These are phyloP conservation scores for Trichopus zeylanicus DNA, from an alignment of 116 monocot genomes.

Conservation along the genomic window DNA sequence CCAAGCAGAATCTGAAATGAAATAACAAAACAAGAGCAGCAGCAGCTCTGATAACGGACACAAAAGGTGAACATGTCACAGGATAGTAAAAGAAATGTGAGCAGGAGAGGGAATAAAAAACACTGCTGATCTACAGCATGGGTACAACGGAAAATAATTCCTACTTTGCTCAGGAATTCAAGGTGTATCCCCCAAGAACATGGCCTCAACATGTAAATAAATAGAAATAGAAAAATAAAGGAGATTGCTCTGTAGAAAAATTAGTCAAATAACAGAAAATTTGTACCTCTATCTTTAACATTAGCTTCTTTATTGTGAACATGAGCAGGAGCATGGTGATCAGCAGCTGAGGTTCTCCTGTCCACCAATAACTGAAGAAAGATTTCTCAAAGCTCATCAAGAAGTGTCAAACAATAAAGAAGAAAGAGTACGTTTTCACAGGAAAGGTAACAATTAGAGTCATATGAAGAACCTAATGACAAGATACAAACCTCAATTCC, in stretches of 20 bases:
- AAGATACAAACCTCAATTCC: constrained; percentile 63
- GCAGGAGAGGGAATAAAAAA: not conserved
- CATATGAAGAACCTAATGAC: not conserved
- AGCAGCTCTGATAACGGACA: no score
- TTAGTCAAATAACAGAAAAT: no score
- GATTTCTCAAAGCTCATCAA: not conserved
- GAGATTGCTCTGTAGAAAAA: no score
- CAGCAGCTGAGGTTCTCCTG: constrained; percentile 22
- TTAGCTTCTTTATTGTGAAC: constrained; percentile 33
- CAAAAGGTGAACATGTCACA: not conserved
- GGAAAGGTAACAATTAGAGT: not conserved
- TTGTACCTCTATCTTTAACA: no score
- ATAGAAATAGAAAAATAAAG: no score
- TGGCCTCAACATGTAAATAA: no score
- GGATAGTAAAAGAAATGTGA: not conserved
- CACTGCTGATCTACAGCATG: no score
- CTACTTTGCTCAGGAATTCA: no score
- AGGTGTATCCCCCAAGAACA: no score
- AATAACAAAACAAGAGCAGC: no score
- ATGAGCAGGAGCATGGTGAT: constrained; percentile 30
- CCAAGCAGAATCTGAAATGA: no score
- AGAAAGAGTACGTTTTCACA: not conserved
- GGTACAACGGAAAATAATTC: no score
- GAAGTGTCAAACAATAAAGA: not conserved
- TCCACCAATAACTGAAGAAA: constrained; percentile 45